A percentile compares a stretch with the other conserved stretches of the same genome.
phyloP scores from a whole-genome alignment of 768 basidiomycete genomes.

The Suillus subluteus region DNA sequence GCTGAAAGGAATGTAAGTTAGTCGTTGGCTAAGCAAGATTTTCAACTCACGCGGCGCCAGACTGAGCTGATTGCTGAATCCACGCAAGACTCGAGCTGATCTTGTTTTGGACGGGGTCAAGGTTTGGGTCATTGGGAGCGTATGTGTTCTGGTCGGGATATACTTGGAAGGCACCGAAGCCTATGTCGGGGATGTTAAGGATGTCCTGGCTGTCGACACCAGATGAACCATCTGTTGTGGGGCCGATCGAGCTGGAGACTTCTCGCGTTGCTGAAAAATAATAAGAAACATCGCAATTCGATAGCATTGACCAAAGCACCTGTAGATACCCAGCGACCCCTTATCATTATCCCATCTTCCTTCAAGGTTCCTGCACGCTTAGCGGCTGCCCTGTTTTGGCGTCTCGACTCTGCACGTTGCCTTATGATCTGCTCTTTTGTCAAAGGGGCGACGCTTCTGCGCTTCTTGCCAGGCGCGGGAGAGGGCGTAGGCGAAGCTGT shows the following conservation, averaged over 20 bases:
- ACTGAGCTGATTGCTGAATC: conserved; percentile 54
- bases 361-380: conserved; percentile 37
- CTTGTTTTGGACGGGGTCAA: conserved; percentile 55
- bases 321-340: conserved; percentile 64
- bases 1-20: conserved; percentile 34
- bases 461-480: conserved; percentile 42
- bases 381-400: conserved; percentile 43
- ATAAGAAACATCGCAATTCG: conserved; percentile 11
- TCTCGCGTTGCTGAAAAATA: conserved; percentile 44
- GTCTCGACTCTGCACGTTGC: conserved; percentile 52
- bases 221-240: conserved; percentile 62
- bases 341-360: conserved; percentile 49
- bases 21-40: not conserved
- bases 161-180: conserved; percentile 63
- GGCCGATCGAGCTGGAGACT: conserved; percentile 50
- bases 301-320: conserved; percentile 35
- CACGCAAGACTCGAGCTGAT: conserved; percentile 55
- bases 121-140: conserved; percentile 48
- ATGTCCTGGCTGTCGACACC: conserved; percentile 74
- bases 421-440: conserved; percentile 51
- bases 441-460: conserved; percentile 42
- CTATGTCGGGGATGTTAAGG: conserved; percentile 55
- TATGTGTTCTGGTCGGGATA: conserved; percentile 73
- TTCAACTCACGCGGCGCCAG: conserved; percentile 45
- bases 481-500: conserved; percentile 44